These are phyloP conservation scores for Fragaria iinumae DNA, from an alignment of 306 rosid genomes.

Conservation along the genomic window DNA sequence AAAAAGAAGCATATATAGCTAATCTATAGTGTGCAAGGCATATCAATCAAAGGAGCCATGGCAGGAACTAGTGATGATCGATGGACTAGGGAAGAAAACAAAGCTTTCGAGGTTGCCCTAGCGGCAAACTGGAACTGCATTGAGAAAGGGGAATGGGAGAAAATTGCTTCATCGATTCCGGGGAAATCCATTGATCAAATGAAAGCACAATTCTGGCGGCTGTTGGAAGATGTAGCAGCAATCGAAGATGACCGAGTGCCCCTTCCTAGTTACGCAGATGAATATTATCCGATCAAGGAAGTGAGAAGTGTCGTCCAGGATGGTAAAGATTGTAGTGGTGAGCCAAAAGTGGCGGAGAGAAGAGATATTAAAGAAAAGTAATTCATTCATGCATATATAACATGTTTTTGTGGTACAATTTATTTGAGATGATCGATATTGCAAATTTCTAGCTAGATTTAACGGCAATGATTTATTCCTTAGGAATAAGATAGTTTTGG, in stretches of 20 bases:
- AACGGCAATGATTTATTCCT: neutral
- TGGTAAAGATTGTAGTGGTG: neutral
- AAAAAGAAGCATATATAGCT: neutral
- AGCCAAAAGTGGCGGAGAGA: neutral
- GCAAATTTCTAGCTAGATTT: neutral
- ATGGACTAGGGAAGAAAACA: slow-evolving; percentile 3
- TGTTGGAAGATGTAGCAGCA: neutral
- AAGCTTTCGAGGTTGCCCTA: slow-evolving; percentile 10
- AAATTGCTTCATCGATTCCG: neutral
- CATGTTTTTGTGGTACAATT: neutral
- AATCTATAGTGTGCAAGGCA: neutral
- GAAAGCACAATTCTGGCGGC: neutral
- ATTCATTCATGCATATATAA: neutral
- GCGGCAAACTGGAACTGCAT: neutral
- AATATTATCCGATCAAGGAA: no score
- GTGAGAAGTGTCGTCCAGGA: neutral
- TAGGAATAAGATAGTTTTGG: neutral
- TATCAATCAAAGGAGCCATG: neutral
- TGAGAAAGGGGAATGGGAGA: slow-evolving; percentile 1
- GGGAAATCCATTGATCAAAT: neutral
- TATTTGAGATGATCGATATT: neutral
- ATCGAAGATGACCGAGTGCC: neutral
- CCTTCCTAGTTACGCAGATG: neutral
- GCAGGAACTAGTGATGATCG: neutral
- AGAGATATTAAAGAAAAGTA: neutral